phyloP scores from a whole-genome alignment of 352 stramenopile genomes.

The Sclerospora graminicola region DNA sequence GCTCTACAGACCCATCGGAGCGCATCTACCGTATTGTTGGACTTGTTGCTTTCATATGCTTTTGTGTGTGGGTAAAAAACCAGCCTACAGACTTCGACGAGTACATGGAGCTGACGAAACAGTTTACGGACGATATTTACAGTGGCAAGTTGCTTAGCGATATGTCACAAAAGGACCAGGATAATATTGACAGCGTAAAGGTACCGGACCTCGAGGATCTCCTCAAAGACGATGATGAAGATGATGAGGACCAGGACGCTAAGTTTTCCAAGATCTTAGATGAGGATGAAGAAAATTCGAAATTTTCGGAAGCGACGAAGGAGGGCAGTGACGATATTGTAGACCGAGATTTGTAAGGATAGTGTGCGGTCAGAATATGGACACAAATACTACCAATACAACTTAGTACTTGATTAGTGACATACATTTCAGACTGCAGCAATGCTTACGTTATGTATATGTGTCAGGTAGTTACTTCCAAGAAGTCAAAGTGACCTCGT shows the following conservation, averaged over 20 bases:
- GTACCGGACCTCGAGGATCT: constrained; percentile 79
- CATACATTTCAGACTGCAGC: no score
- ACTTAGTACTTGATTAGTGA: neutral
- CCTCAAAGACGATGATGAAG: constrained; percentile 77
- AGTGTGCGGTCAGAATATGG: constrained; percentile 9
- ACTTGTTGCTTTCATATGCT: constrained; percentile 89
- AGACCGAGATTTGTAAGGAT: constrained; percentile 61
- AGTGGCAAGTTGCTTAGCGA: constrained; percentile 96
- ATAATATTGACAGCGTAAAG: constrained; percentile 96
- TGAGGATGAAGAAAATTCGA: constrained; percentile 46
- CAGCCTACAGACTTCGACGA: constrained; percentile 99
- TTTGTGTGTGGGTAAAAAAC: constrained; percentile 97
- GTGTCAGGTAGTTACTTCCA: constrained; percentile 25
- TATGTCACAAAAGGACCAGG: constrained; percentile 95
- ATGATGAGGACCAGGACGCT: constrained; percentile 56
- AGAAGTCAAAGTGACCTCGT: constrained; percentile 50
- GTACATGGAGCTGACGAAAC: constrained; percentile 96
- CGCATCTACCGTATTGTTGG: constrained; percentile 91
- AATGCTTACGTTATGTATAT: no score
- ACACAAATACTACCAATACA: constrained; percentile 3
- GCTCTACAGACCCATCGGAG: constrained; percentile 82
- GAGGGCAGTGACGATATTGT: constrained; percentile 30
- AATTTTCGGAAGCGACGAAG: constrained; percentile 19
- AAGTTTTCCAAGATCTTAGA: constrained; percentile 79
- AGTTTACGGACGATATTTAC: constrained; percentile 99